Conservation (phyloP, 257 asterid genomes). For the Salvia rosmarinus region DNA sequence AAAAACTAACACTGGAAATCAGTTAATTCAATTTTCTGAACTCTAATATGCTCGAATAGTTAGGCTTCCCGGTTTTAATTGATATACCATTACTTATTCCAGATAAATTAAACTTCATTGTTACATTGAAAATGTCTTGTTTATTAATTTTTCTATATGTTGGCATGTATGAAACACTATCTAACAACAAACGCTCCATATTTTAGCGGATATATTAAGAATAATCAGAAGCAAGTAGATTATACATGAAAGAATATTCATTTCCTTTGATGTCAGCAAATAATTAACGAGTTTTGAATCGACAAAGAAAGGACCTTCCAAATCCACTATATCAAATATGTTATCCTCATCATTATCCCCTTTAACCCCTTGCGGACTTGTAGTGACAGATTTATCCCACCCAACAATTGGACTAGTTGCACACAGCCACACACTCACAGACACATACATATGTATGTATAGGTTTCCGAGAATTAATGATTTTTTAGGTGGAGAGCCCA, state of each 20-base stretch:
- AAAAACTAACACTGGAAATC: too few relatives aligned
- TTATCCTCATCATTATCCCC: conserved; percentile 4
- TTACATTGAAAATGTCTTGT: too few relatives aligned
- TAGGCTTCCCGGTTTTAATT: too few relatives aligned
- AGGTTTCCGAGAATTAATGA: conserved; percentile 27
- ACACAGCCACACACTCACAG: background rate
- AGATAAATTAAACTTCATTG: too few relatives aligned
- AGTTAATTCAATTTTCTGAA: too few relatives aligned
- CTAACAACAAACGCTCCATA: background rate
- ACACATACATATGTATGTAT: background rate
- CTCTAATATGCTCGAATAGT: too few relatives aligned
- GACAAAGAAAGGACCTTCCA: conserved; percentile 3
- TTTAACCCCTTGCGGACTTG: background rate
- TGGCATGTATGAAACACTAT: too few relatives aligned
- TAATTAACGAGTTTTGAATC: conserved; percentile 19
- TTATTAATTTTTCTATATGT: too few relatives aligned
- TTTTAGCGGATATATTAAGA: background rate
- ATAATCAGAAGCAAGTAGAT: background rate
- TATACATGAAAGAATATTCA: background rate
- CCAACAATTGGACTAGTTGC: conserved; percentile 34
- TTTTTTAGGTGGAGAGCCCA: conserved; percentile 35
- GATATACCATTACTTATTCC: too few relatives aligned
- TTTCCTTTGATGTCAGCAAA: conserved; percentile 28
- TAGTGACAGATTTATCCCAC: conserved; percentile 31
- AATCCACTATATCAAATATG: background rate